Percentiles rank a stretch among this genome's conserved stretches.
Conservation (phyloP, 805 yeast species). For the Myxozyma sirexii region DNA sequence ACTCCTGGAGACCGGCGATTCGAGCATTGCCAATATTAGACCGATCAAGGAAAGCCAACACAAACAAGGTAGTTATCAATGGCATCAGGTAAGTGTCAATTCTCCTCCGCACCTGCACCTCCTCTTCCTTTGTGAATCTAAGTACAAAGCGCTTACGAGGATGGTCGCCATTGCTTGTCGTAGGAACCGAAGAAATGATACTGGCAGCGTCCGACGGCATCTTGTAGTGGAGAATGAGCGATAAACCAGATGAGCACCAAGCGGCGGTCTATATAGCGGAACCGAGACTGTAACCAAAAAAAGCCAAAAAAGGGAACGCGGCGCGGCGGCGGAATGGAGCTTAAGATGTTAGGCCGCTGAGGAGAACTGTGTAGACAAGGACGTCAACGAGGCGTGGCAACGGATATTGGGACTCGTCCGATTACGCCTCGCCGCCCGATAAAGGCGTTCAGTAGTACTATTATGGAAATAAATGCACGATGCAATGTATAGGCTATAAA, state of each 20-base stretch:
- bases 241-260: background rate
- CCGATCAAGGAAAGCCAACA: constrained; percentile 55
- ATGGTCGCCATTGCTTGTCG: constrained; percentile 3
- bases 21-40: constrained; percentile 64
- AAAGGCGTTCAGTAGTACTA: background rate
- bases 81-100: constrained; percentile 42
- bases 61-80: constrained; percentile 49
- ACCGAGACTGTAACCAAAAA: too few relatives aligned
- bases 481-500: background rate
- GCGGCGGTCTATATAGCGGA: background rate
- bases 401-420: too few relatives aligned
- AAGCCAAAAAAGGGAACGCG: too few relatives aligned
- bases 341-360: too few relatives aligned
- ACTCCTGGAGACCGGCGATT: constrained; percentile 53
- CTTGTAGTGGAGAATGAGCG: background rate
- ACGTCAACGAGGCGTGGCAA: too few relatives aligned
- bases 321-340: too few relatives aligned
- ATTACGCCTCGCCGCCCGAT: background rate
- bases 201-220: constrained; percentile 9
- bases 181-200: background rate
- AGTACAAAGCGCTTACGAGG: constrained; percentile 22
- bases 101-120: constrained; percentile 24
- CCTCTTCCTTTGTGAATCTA: constrained; percentile 28
- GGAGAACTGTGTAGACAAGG: too few relatives aligned
- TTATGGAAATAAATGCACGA: background rate